Percentiles rank a stretch among this genome's conserved stretches.
Conservation (phyloP, 148 eudicot genomes). For the Rhododendron mucronatum region DNA sequence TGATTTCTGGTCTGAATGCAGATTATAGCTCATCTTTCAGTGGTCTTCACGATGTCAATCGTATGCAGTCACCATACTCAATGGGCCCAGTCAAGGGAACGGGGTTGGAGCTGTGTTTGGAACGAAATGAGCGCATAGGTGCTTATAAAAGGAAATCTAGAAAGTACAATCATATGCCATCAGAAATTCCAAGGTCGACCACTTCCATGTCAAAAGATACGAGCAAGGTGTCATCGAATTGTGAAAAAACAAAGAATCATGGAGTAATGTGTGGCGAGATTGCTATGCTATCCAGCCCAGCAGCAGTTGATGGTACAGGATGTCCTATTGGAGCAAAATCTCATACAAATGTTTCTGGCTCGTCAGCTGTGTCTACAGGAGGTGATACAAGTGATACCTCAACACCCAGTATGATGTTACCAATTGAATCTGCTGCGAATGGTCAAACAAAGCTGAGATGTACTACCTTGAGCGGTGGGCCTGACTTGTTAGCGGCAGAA, state of each 20-base stretch:
- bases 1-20: conserved; percentile 13
- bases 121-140: conserved; percentile 4
- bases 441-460: conserved; percentile 18
- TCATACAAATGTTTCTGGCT: background rate
- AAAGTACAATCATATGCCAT: conserved; percentile 18
- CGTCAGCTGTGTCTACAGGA: background rate
- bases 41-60: conserved; percentile 7
- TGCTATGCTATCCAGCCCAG: background rate
- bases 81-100: conserved; percentile 1
- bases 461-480: conserved; percentile 4
- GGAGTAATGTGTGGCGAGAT: conserved; percentile 12
- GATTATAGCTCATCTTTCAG: background rate
- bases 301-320: conserved; percentile 10
- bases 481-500: conserved; percentile 17
- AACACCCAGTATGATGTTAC: conserved; percentile 4
- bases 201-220: conserved; percentile 11
- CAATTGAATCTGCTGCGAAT: conserved; percentile 20
- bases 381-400: conserved; percentile 6
- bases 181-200: conserved; percentile 5
- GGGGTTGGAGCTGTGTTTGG: conserved; percentile 5
- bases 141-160: conserved; percentile 1
- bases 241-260: conserved; percentile 10
- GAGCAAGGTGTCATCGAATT: background rate
- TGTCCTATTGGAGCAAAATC: conserved; percentile 1
- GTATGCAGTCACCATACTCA: conserved; percentile 2